Evolutionary conservation across 148 eudicot genomes (phyloP), one percentile per base, ranked within the genome.

Genomic region (Nyssa sinensis): DNA sequence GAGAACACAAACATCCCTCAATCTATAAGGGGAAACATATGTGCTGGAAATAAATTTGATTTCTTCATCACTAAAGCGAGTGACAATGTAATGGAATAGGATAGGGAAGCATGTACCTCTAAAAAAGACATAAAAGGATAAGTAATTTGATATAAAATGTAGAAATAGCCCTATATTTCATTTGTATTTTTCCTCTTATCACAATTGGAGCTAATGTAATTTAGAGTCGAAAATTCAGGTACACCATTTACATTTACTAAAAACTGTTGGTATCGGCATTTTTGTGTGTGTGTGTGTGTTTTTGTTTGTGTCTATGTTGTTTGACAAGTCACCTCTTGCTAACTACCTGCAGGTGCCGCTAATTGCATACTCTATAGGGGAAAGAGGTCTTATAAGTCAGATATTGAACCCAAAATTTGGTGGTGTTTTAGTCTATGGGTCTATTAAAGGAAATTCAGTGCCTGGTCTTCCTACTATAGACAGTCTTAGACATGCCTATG

Each of bases 301-400:
- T n/a, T n/a, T 33, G 28, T 24, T 62, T 31, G 19, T 35, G 60
- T 24, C 24, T 24, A 27, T 12, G 17, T 73, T 13, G 14, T 5
- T 25, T 61, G 59, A 63, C n/a, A 32, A 25, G 39, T 67, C 41
- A 33, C 28, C 24, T 65, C 58, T 60, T 63, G 29, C 37, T 31
- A 24, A 53, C 21, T 53, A 19, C 49, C 67, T 78, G 74, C 74
- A 86, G 89, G 78, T 81, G 30, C 86, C 89, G 7, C 23, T 81
- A 30, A 86, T 86, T 73, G 85, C 85, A 4, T 76, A 81, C 74
- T 73, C 81, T 55, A 68, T 71, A 28, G 89, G 89, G 59, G 89
- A 83, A 27, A 76, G 89, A 62, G 89, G 89, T 21, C 81, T 86
- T 7, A 83, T 86, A 31, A 81, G 86, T 62, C 86, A 83, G 65